Percentiles rank a stretch among this genome's conserved stretches.
Conservation (phyloP, 495 filamentous ascomycete genomes). For the Aspergillus campestris region DNA sequence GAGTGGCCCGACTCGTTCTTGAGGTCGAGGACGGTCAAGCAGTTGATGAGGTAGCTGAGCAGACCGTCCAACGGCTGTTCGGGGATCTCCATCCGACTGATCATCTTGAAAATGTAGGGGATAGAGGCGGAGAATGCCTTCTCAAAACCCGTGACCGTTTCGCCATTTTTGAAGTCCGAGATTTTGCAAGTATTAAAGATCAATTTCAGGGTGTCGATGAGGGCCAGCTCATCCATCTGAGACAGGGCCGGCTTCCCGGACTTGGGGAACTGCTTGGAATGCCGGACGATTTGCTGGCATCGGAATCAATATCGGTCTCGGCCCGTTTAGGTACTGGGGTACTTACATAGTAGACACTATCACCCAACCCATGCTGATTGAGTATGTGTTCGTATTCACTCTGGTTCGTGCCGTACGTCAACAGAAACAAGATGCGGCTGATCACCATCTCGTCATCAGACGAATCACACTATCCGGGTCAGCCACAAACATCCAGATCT, state of each 20-base stretch:
- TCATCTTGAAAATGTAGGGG: slow-evolving; percentile 62
- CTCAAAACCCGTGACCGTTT: slow-evolving; percentile 54
- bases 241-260: slow-evolving; percentile 31
- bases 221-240: slow-evolving; percentile 68
- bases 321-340: not conserved
- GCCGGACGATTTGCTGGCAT: slow-evolving; percentile 56
- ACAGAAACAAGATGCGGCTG: slow-evolving; percentile 74
- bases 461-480: slow-evolving; percentile 48
- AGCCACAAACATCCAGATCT: slow-evolving; percentile 1
- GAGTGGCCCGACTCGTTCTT: slow-evolving; percentile 35
- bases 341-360: slow-evolving; percentile 54
- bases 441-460: slow-evolving; percentile 83
- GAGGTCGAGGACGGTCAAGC: slow-evolving; percentile 70
- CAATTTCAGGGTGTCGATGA: slow-evolving; percentile 78
- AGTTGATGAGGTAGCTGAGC: slow-evolving; percentile 62
- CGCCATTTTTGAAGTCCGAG: slow-evolving; percentile 69
- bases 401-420: slow-evolving; percentile 67
- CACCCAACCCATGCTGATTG: slow-evolving; percentile 59
- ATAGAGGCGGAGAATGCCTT: slow-evolving; percentile 57
- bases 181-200: slow-evolving; percentile 80
- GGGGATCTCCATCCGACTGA: slow-evolving; percentile 48
- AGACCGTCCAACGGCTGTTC: slow-evolving; percentile 51
- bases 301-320: not conserved
- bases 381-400: slow-evolving; percentile 61
- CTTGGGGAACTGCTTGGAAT: slow-evolving; percentile 53